Evolutionary conservation across 768 basidiomycete species (phyloP).

Genomic region (Naganishia friedmannii): DNA sequence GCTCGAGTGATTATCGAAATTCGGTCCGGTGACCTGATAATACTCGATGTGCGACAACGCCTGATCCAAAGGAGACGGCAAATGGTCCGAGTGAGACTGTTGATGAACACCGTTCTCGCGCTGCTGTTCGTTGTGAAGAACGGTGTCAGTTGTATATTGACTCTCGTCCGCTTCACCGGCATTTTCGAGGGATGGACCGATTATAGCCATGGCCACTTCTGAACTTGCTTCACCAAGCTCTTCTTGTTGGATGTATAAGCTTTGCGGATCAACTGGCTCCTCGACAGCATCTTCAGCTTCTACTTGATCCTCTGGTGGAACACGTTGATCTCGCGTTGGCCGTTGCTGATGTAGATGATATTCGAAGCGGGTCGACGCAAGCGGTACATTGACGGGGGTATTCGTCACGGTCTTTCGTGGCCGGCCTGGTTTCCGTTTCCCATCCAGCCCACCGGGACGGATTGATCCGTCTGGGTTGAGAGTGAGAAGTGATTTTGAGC

Average conservation of each 20-base stretch:
- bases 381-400: not conserved
- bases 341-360: conserved; percentile 15
- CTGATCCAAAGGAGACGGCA: conserved; percentile 14
- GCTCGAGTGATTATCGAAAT: conserved; percentile 17
- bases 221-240: conserved; percentile 14
- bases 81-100: conserved; percentile 10
- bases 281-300: not conserved
- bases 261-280: not conserved
- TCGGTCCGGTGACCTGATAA: conserved; percentile 28
- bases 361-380: conserved; percentile 3
- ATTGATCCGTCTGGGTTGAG: conserved; percentile 29
- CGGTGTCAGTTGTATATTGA: not conserved
- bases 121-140: not conserved
- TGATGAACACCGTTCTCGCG: not conserved
- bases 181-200: conserved; percentile 17
- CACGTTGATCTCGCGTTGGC: not conserved
- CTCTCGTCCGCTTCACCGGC: not conserved
- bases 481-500: conserved; percentile 25
- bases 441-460: conserved; percentile 24
- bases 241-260: conserved; percentile 1
- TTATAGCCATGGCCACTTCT: conserved; percentile 18
- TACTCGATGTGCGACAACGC: conserved; percentile 26
- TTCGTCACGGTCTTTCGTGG: not conserved
- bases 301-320: not conserved
- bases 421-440: conserved; percentile 17